Evolutionary conservation across 257 asterid genomes (phyloP).

Genomic region (Solanum microdontum): DNA sequence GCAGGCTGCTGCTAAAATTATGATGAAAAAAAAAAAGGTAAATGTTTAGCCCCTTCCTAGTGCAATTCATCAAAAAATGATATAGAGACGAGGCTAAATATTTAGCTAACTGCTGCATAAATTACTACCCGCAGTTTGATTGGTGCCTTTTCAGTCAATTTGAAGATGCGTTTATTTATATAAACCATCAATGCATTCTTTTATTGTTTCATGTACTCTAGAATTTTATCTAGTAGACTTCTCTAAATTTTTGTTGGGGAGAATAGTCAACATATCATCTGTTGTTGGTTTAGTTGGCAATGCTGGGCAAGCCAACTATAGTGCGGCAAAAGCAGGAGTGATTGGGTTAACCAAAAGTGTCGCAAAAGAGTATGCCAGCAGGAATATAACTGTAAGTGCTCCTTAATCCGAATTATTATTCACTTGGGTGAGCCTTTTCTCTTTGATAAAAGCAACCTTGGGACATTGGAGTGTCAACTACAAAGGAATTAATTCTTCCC

Average conservation of each 20-base stretch:
- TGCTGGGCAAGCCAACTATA: slow-evolving; percentile 88
- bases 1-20: slow-evolving; percentile 91
- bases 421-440: not conserved
- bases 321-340: slow-evolving; percentile 97
- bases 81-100: not conserved
- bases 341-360: slow-evolving; percentile 85
- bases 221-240: not conserved
- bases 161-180: not conserved
- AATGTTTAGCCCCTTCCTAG: not conserved
- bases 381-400: slow-evolving; percentile 65
- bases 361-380: slow-evolving; percentile 89
- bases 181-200: not conserved
- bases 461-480: not conserved
- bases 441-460: not conserved
- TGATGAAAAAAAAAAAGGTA: slow-evolving; percentile 97
- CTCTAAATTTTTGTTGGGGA: slow-evolving; percentile 38
- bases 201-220: not conserved
- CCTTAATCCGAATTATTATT: not conserved
- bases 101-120: not conserved
- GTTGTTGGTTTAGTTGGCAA: slow-evolving; percentile 94
- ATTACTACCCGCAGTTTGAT: not conserved
- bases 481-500: not conserved
- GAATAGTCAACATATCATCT: slow-evolving; percentile 81
- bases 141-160: not conserved
- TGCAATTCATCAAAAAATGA: not conserved